Base-by-base conservation (phyloP, 1,284 basidiomycete species). In the Amylostereum chailletii region DNA sequence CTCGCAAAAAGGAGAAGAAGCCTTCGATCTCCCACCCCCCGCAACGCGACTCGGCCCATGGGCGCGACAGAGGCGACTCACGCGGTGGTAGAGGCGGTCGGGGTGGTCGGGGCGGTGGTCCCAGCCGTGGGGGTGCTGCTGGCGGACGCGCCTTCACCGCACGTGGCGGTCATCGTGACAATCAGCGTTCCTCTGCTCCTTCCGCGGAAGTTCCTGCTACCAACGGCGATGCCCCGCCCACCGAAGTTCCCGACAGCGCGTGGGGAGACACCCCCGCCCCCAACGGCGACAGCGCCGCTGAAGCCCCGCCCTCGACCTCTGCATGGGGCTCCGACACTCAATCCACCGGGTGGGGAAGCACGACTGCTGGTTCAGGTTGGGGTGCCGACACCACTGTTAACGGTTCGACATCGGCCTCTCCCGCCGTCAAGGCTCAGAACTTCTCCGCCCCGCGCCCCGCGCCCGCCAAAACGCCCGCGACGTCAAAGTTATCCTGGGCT, bases 1-100 rank as follows among this genome's bases (percentile, higher is more conserved):
- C 81, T 58, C 82, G 80, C 65, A 94, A 93, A 79, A 94, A 91
- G 73, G 84, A 89, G 64, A 91, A 90, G 74, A 88, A 86, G 58
- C 40, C 65, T 37, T 49, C 57, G 55, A 51, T 52, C 58, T 55
- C 59, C 67, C 67, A 53, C 26, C 55, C 59, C 56, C 71, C 59
- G 52, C 60, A 75, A 39, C 84, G 80, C 65, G 75, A 82, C 31
- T 68, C 75, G 3, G 58, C 67, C 55, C 46, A 55, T 46, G 54
- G 59, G 46, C 64, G 75, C 53, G 67, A 69, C 55, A 70, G 80
- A 53, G 75, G 76, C 48, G 83, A 84, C 53, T 72, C 71, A 53
- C 78, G 86, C 50, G 83, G 83, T 48, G 75, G 67, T 44, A 70
- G 83, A 56, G 82, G 84, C 40, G 83, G 82, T 51, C 69, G 75